Evolutionary conservation across 495 filamentous ascomycete species (phyloP).

Genomic region (Glonium stellatum): DNA sequence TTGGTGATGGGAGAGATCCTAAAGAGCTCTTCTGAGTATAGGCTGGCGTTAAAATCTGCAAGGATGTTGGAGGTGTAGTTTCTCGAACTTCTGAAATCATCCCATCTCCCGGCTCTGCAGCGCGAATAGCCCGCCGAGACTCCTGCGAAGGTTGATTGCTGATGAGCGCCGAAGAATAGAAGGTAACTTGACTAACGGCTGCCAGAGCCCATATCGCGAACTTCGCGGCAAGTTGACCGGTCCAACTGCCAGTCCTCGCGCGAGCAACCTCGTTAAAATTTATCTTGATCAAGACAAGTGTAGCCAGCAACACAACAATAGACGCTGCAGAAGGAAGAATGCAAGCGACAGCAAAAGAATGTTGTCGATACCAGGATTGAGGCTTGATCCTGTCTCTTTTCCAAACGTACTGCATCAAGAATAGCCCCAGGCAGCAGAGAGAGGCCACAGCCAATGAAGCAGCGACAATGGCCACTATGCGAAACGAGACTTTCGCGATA

Average conservation of each 20-base stretch:
- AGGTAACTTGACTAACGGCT: constrained; percentile 11
- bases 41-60: constrained; percentile 18
- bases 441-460: constrained; percentile 12
- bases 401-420: constrained; percentile 20
- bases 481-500: constrained; percentile 8
- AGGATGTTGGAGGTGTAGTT: constrained; percentile 10
- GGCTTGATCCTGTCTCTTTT: constrained; percentile 16
- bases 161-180: constrained; percentile 12
- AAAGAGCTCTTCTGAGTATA: constrained; percentile 11
- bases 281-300: constrained; percentile 17
- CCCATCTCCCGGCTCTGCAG: constrained; percentile 10
- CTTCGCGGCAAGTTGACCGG: constrained; percentile 8
- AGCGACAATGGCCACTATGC: constrained; percentile 10
- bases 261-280: constrained; percentile 3
- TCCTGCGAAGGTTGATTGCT: background rate
- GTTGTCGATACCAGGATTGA: background rate
- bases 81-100: constrained; percentile 23
- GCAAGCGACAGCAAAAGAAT: constrained; percentile 11
- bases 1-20: constrained; percentile 23
- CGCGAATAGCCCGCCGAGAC: background rate
- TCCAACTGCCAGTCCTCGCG: constrained; percentile 5
- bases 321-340: constrained; percentile 6
- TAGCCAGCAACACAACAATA: constrained; percentile 13
- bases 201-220: constrained; percentile 16
- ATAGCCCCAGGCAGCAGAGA: constrained; percentile 12